Evolutionary conservation across 306 rosid genomes (phyloP).

Genomic region (Crotalaria pallida): DNA sequence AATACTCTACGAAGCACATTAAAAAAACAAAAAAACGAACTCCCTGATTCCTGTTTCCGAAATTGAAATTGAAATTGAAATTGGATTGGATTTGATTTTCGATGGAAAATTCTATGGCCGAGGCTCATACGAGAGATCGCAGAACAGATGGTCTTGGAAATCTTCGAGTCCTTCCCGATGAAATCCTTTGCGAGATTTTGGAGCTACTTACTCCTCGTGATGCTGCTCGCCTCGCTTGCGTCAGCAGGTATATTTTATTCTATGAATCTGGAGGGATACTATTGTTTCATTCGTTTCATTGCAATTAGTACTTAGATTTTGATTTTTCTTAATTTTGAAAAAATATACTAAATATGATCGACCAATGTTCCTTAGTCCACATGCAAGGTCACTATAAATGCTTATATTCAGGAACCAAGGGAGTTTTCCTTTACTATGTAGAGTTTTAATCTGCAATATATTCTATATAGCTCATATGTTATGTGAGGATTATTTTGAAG

Average conservation of each 20-base stretch:
- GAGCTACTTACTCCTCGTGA: conserved; percentile 70
- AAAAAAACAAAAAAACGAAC: neutral
- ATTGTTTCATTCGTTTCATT: too few relatives aligned
- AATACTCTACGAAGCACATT: neutral
- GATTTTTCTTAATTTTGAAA: too few relatives aligned
- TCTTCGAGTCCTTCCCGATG: conserved; percentile 73
- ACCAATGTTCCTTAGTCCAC: too few relatives aligned
- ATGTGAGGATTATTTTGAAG: neutral
- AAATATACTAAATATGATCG: too few relatives aligned
- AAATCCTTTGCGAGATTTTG: conserved; percentile 59
- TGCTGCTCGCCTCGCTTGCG: conserved; percentile 76
- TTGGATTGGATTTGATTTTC: neutral
- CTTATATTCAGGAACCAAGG: too few relatives aligned
- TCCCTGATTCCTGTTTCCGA: neutral
- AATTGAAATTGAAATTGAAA: neutral
- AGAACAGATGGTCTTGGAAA: conserved; percentile 73
- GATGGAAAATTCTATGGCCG: conserved; percentile 39
- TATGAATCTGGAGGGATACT: too few relatives aligned
- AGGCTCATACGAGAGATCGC: conserved; percentile 58
- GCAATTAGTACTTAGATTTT: too few relatives aligned
- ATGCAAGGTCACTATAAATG: too few relatives aligned
- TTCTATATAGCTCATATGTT: neutral
- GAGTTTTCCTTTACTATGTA: too few relatives aligned
- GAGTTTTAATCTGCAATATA: too few relatives aligned
- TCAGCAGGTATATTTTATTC: conserved; percentile 83